Conservation (phyloP, 805 yeast species). For the Tetrapisispora fleetii region DNA sequence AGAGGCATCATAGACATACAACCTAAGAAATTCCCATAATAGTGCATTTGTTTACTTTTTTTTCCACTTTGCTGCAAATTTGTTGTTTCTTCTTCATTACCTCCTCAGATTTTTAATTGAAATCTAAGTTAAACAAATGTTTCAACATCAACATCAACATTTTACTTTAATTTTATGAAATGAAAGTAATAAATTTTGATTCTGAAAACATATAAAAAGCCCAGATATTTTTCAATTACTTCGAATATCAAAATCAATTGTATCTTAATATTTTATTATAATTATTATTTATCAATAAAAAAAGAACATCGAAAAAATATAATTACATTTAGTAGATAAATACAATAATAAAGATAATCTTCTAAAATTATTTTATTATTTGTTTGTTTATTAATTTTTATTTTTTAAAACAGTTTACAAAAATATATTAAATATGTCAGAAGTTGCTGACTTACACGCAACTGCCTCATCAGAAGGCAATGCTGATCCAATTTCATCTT, state of each 20-base stretch:
- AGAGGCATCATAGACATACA: too few relatives aligned
- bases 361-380: background rate
- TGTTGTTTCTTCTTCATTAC: too few relatives aligned
- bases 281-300: background rate
- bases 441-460: slow-evolving; percentile 2
- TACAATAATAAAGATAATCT: background rate
- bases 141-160: background rate
- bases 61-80: too few relatives aligned
- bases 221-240: background rate
- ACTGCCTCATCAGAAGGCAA: background rate
- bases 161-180: too few relatives aligned
- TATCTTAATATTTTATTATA: background rate
- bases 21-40: too few relatives aligned
- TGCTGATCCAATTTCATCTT: slow-evolving; percentile 2
- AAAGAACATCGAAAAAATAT: slow-evolving; percentile 1
- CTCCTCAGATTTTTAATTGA: too few relatives aligned
- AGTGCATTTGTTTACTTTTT: too few relatives aligned
- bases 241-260: background rate
- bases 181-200: background rate
- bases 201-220: slow-evolving; percentile 1
- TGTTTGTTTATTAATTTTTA: background rate
- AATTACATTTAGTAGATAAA: background rate
- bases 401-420: background rate
- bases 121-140: too few relatives aligned
- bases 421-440: background rate